Percentiles rank a stretch among this genome's conserved stretches.
These are phyloP conservation scores for Solanum hybrid DNA, from an alignment of 305 asterid species.

Conservation along the genomic window DNA sequence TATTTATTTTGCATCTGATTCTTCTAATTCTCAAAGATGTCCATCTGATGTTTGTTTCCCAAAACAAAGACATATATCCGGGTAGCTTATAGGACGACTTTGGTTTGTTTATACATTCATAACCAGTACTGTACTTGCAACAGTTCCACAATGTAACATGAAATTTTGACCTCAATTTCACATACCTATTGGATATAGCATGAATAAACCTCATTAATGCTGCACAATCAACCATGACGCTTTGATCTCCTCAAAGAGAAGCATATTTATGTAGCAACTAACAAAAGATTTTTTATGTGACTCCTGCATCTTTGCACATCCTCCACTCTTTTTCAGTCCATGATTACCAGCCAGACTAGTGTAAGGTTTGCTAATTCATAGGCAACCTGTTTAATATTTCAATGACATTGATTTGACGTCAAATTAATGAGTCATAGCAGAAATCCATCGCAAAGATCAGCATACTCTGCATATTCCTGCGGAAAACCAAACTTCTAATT, in stretches of 20 bases:
- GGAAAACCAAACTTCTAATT: not conserved
- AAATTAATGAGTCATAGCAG: not conserved
- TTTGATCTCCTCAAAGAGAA: not conserved
- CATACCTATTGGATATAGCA: not conserved
- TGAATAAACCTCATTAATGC: not conserved
- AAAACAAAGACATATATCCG: not conserved
- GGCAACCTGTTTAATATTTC: not conserved
- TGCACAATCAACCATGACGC: not conserved
- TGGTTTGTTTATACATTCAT: not conserved
- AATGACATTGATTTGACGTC: not conserved
- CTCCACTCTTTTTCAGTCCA: not conserved
- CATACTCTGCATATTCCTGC: not conserved
- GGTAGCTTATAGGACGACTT: not conserved
- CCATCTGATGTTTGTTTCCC: not conserved
- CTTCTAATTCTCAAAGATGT: not conserved
- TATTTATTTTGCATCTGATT: not conserved
- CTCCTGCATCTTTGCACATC: not conserved
- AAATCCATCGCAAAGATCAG: not conserved
- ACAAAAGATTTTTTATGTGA: not conserved
- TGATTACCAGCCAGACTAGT: not conserved
- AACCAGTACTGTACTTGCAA: not conserved
- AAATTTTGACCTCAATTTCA: constrained; percentile 1
- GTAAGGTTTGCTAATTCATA: not conserved
- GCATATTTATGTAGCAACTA: not conserved
- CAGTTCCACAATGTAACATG: not conserved